Percentiles rank a stretch among this genome's conserved stretches.
phyloP scores from a whole-genome alignment of 768 basidiomycete species.

The Termitomyces sp. region DNA sequence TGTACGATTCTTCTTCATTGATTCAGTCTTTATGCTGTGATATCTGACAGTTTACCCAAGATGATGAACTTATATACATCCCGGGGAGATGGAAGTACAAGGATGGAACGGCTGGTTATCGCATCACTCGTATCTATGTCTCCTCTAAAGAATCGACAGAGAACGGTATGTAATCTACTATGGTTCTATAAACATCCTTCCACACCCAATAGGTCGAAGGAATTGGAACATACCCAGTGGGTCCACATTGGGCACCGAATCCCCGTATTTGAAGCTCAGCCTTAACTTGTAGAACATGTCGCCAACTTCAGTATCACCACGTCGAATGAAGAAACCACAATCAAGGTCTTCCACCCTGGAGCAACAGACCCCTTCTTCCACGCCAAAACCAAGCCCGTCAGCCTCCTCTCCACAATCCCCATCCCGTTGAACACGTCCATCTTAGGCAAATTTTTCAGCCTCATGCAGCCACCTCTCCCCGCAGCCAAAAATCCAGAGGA shows the following conservation, averaged over 20 bases:
- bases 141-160: slow-evolving; percentile 28
- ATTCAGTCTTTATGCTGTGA: background rate
- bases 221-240: slow-evolving; percentile 37
- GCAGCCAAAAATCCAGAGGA: slow-evolving; percentile 22
- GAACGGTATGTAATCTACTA: slow-evolving; percentile 25
- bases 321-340: slow-evolving; percentile 20
- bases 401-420: slow-evolving; percentile 23
- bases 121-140: slow-evolving; percentile 35
- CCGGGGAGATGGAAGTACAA: slow-evolving; percentile 34
- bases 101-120: slow-evolving; percentile 23
- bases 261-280: background rate
- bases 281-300: slow-evolving; percentile 24
- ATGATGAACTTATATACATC: slow-evolving; percentile 34
- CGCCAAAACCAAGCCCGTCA: slow-evolving; percentile 25
- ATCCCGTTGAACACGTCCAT: slow-evolving; percentile 20
- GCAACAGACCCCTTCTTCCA: slow-evolving; percentile 29
- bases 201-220: slow-evolving; percentile 23
- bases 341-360: slow-evolving; percentile 24
- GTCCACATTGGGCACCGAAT: background rate
- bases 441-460: slow-evolving; percentile 13
- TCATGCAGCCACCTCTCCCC: slow-evolving; percentile 27
- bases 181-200: background rate
- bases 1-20: background rate
- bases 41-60: slow-evolving; percentile 11
- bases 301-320: slow-evolving; percentile 27